phyloP scores from a whole-genome alignment of 371 early-diverging fungal species.

The Nematocida sp. region DNA sequence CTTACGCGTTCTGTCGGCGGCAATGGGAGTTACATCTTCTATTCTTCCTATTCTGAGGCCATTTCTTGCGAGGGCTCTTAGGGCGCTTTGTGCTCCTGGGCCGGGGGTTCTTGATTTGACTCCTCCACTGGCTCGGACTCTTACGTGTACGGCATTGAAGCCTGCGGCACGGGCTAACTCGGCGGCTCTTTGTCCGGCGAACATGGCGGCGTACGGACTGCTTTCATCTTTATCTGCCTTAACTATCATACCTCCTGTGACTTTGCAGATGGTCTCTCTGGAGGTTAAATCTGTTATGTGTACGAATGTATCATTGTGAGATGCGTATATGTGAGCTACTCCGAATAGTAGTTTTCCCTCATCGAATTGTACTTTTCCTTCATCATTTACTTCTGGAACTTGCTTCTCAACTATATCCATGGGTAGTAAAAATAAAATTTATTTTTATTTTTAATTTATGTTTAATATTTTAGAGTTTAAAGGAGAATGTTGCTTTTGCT shows the following conservation, averaged over 20 bases:
- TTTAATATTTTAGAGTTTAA: constrained; percentile 37
- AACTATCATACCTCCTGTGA: constrained; percentile 99
- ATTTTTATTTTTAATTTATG: constrained; percentile 34
- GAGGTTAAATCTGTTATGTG: constrained; percentile 99
- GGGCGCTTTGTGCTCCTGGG: constrained; percentile 97
- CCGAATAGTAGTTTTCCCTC: constrained; percentile 70
- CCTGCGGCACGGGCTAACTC: constrained; percentile 95
- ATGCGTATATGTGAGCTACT: constrained; percentile 98
- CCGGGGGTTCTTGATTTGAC: constrained; percentile 96
- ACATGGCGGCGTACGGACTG: constrained; percentile 99
- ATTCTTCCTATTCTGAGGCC: constrained; percentile 97
- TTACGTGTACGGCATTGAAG: constrained; percentile 97
- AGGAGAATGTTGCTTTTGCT: constrained; percentile 46
- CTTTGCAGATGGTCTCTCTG: constrained; percentile 95
- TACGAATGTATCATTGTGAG: constrained; percentile 97
- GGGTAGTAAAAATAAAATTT: constrained; percentile 48
- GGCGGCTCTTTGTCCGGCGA: constrained; percentile 98
- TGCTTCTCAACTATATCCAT: constrained; percentile 39
- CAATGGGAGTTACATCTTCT: constrained; percentile 96
- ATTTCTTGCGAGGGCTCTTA: constrained; percentile 95
- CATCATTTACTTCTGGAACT: constrained; percentile 12
- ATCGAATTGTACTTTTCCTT: constrained; percentile 13
- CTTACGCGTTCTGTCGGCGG: constrained; percentile 93
- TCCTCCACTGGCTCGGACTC: constrained; percentile 99
- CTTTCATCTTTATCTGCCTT: constrained; percentile 99